Evolutionary conservation across 2,329 filamentous ascomycete species (phyloP).

Genomic region (Alternaria conjuncta): DNA sequence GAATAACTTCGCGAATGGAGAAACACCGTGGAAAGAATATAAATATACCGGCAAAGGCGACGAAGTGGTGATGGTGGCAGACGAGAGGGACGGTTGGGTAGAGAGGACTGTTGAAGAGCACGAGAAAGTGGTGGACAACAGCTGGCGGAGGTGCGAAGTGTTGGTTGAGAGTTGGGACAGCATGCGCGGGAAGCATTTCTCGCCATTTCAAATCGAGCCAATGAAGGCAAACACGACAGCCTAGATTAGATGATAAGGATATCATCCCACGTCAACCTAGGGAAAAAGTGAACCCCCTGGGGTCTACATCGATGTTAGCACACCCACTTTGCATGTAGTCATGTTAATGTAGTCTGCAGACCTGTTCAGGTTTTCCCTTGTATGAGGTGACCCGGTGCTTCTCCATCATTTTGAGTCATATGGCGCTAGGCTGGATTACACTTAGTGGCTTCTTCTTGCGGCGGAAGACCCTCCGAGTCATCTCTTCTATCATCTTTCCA

Average conservation of each 20-base stretch:
- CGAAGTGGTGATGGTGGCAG: slow-evolving; percentile 27
- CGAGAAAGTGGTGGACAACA: slow-evolving; percentile 18
- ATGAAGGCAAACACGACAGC: slow-evolving; percentile 10
- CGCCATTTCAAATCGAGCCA: slow-evolving; percentile 15
- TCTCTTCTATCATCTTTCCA: neutral
- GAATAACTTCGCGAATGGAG: slow-evolving; percentile 28
- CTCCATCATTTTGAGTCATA: neutral
- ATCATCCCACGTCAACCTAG: neutral
- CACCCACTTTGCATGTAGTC: too few species aligned
- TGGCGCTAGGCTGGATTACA: neutral
- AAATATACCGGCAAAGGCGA: slow-evolving; percentile 13
- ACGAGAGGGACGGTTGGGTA: slow-evolving; percentile 31
- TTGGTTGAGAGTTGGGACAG: slow-evolving; percentile 21
- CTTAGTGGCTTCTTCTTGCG: neutral
- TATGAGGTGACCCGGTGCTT: neutral
- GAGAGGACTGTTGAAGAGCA: slow-evolving; percentile 19
- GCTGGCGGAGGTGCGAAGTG: slow-evolving; percentile 17
- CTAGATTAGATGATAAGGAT: neutral
- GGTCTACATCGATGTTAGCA: too few species aligned
- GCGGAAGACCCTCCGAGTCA: neutral
- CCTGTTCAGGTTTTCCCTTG: too few species aligned
- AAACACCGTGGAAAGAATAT: slow-evolving; percentile 26
- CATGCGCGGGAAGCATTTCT: slow-evolving; percentile 12
- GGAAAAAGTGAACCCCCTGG: too few species aligned
- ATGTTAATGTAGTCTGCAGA: too few species aligned